These are phyloP conservation scores for Calocera viscosa DNA, from an alignment of 768 basidiomycete species.

Conservation along the genomic window DNA sequence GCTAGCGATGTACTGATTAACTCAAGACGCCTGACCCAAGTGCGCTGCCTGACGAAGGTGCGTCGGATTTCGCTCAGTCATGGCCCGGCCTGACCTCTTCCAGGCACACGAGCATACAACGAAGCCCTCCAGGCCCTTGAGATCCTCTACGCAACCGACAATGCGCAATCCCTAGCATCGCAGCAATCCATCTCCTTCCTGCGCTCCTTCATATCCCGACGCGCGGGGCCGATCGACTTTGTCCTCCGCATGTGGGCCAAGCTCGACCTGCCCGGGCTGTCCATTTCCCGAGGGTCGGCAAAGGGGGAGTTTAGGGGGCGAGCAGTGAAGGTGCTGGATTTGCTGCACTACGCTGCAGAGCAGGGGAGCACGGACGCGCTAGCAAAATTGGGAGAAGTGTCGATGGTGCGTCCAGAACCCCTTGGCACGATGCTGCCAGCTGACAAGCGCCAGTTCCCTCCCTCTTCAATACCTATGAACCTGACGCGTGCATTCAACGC, in stretches of 20 bases:
- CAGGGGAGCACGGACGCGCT: conserved; percentile 64
- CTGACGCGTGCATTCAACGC: conserved; percentile 51
- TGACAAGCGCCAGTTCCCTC: conserved; percentile 22
- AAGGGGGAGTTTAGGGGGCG: conserved; percentile 58
- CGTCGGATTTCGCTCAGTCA: too few species aligned
- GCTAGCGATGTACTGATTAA: too few species aligned
- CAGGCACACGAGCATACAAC: conserved; percentile 63
- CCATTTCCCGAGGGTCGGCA: conserved; percentile 29
- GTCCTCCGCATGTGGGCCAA: neutral
- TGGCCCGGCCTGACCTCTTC: too few species aligned
- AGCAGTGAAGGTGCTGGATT: conserved; percentile 68
- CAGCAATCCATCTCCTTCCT: conserved; percentile 39
- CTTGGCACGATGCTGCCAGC: neutral
- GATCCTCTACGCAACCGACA: conserved; percentile 35
- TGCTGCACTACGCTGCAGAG: conserved; percentile 69
- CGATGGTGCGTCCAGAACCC: conserved; percentile 40
- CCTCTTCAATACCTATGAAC: conserved; percentile 39
- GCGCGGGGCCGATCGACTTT: conserved; percentile 25
- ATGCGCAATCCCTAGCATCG: conserved; percentile 26
- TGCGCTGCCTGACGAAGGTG: too few species aligned
- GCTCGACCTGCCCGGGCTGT: neutral
- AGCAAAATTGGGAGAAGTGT: conserved; percentile 52
- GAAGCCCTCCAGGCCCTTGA: conserved; percentile 58
- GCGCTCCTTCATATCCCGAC: conserved; percentile 52
- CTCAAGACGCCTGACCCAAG: too few species aligned